Conservation (phyloP, 2,329 filamentous ascomycete genomes). For the Neofusicoccum kwambonambiense region DNA sequence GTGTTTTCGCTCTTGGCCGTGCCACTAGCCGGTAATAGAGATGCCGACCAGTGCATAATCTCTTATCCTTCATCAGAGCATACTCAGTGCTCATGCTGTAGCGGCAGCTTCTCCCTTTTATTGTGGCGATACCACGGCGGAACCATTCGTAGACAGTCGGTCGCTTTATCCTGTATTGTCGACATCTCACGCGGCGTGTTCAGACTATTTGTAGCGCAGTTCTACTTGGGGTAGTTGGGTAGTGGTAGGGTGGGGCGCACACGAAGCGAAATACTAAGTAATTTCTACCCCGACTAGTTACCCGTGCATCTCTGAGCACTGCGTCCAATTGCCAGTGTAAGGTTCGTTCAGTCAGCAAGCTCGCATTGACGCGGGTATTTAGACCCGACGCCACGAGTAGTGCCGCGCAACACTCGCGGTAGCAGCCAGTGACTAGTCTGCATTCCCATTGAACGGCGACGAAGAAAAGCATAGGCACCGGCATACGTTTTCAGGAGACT, state of each 20-base stretch:
- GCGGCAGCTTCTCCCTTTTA: neutral
- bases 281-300: neutral
- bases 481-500: no score
- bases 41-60: neutral
- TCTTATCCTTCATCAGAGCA: neutral
- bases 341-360: neutral
- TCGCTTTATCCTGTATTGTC: neutral
- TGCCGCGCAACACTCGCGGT: neutral
- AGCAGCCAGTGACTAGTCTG: neutral
- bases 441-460: neutral
- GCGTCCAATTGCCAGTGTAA: neutral
- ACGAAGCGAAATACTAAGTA: neutral
- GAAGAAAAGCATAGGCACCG: no score
- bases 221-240: neutral
- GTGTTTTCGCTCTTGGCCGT: constrained; percentile 85
- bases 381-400: neutral
- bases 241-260: neutral
- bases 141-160: constrained; percentile 7
- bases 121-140: constrained; percentile 9
- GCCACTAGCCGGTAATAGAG: constrained; percentile 49
- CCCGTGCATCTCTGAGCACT: neutral
- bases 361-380: neutral
- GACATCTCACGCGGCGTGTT: neutral
- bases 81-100: neutral
- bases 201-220: neutral